Conservation (phyloP, 257 asterid species). For the Ehretia macrophylla region DNA sequence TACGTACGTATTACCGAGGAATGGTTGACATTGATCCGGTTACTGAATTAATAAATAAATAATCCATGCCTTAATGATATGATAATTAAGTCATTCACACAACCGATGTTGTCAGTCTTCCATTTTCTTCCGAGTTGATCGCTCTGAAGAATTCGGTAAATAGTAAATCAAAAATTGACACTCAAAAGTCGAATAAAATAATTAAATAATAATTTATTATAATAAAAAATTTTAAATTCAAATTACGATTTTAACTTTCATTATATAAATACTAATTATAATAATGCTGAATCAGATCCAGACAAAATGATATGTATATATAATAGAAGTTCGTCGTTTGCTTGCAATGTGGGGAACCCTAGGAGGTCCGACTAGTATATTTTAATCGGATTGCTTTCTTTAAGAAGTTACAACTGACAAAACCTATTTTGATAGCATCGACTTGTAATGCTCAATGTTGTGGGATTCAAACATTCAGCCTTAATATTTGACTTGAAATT, state of each 20-base stretch:
- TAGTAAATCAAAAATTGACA: background rate
- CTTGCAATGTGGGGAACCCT: constrained; percentile 29
- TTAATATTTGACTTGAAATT: constrained; percentile 7
- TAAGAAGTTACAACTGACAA: constrained; percentile 2
- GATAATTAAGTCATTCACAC: constrained; percentile 1
- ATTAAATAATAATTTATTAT: too few relatives aligned
- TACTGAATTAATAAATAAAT: background rate
- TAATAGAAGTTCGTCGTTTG: constrained; percentile 11
- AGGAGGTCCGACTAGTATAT: background rate
- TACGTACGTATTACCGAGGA: constrained; percentile 23
- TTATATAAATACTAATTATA: too few relatives aligned
- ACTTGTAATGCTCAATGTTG: background rate
- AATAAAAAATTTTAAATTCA: too few relatives aligned
- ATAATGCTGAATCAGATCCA: too few relatives aligned
- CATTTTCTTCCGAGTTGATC: constrained; percentile 23
- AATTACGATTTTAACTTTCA: too few relatives aligned
- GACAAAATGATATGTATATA: too few relatives aligned
- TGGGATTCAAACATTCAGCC: constrained; percentile 11
- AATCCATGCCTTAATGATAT: too few relatives aligned
- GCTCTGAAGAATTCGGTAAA: constrained; percentile 13
- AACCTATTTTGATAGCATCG: background rate
- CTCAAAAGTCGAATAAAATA: too few relatives aligned
- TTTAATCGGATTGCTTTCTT: constrained; percentile 12
- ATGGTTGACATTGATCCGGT: constrained; percentile 37
- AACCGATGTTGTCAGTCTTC: constrained; percentile 27